Percentiles rank a stretch among this genome's conserved stretches.
These are phyloP conservation scores for Annulohypoxylon nitens DNA, from an alignment of 495 filamentous ascomycete genomes.

Conservation along the genomic window DNA sequence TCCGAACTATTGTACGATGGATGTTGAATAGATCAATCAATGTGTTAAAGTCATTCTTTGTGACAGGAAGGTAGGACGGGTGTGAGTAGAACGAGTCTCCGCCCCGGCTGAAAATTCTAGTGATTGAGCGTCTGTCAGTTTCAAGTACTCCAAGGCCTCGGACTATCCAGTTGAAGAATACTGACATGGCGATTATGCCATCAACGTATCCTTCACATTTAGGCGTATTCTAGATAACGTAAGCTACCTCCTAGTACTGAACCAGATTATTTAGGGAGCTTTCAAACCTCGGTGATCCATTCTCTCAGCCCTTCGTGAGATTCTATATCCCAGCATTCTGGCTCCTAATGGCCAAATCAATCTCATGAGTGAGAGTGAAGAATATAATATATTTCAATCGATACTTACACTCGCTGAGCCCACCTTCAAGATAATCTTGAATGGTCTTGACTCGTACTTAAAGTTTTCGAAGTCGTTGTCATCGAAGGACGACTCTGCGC, in stretches of 20 bases:
- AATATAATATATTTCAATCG: background rate
- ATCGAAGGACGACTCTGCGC: slow-evolving; percentile 10
- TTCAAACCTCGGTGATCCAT: slow-evolving; percentile 30
- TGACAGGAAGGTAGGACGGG: slow-evolving; percentile 27
- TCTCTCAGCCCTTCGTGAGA: slow-evolving; percentile 1
- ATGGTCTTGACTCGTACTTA: slow-evolving; percentile 2
- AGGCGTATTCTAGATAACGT: slow-evolving; percentile 7
- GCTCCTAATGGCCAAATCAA: slow-evolving; percentile 13
- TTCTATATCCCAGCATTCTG: slow-evolving; percentile 1
- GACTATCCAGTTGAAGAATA: background rate
- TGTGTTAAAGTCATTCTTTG: background rate
- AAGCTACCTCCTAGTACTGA: background rate
- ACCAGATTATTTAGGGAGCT: background rate
- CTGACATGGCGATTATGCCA: slow-evolving; percentile 29
- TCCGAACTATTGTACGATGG: slow-evolving; percentile 25
- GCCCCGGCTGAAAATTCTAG: slow-evolving; percentile 30
- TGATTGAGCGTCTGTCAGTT: background rate
- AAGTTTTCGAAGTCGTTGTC: slow-evolving; percentile 22
- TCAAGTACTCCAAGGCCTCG: background rate
- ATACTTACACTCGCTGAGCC: slow-evolving; percentile 5
- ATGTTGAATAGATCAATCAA: slow-evolving; percentile 26
- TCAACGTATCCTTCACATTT: background rate
- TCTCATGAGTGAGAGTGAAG: background rate
- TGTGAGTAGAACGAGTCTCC: background rate
- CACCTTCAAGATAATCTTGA: slow-evolving; percentile 29